Conservation (phyloP, 208 protist genomes). For the Acanthamoeba sp. region DNA sequence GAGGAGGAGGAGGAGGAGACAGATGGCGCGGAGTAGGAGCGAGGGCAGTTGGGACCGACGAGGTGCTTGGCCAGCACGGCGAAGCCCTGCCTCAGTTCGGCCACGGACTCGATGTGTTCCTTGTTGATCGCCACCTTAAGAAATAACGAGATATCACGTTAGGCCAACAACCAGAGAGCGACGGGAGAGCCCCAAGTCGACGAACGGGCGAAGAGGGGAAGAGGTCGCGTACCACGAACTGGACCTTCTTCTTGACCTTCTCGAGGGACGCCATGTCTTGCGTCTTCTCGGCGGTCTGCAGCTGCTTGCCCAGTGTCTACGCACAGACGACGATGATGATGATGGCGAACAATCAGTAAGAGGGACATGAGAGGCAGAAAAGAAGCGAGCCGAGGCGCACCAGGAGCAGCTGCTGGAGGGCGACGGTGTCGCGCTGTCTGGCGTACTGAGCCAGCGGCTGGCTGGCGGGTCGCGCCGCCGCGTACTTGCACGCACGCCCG, state of each 20-base stretch:
- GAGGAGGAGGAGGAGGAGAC: not conserved
- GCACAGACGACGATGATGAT: no score
- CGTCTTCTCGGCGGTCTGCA: not conserved
- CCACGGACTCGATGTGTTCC: not conserved
- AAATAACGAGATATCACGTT: no score
- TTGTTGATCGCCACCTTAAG: not conserved
- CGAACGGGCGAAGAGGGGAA: not conserved
- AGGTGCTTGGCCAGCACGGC: not conserved
- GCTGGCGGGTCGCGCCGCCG: not conserved
- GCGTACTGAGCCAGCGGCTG: not conserved
- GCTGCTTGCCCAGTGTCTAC: not conserved
- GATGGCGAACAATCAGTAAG: no score
- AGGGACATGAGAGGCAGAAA: no score
- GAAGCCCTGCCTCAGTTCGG: not conserved
- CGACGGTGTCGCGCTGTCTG: not conserved
- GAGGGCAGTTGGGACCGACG: not conserved
- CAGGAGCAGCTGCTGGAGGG: not conserved
- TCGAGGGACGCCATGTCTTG: not conserved
- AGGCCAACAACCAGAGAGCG: no score
- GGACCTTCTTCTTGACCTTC: not conserved
- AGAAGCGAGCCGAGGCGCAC: not conserved
- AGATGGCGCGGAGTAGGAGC: not conserved
- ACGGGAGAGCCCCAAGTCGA: not conserved
- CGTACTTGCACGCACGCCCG: slow-evolving; percentile 6
- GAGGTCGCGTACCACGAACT: not conserved